phyloP scores from a whole-genome alignment of 2,329 filamentous ascomycete genomes.

The Pseudopyricularia cyperi region DNA sequence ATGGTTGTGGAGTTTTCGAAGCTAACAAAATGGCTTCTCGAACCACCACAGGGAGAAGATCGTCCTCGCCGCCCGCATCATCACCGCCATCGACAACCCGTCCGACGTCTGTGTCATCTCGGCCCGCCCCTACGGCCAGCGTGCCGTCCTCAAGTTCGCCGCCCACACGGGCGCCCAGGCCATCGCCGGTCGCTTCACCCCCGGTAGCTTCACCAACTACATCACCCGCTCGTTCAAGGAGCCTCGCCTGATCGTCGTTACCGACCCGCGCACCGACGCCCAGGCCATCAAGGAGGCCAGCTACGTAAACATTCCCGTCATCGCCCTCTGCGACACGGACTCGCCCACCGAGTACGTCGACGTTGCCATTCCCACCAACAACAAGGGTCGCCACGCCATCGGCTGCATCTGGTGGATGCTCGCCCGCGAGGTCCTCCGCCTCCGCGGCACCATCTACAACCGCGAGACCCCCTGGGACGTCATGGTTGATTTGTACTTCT shows the following conservation, averaged over 20 bases:
- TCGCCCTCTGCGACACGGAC: slow-evolving; percentile 97
- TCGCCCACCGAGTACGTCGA: slow-evolving; percentile 99
- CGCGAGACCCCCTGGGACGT: slow-evolving; percentile 97
- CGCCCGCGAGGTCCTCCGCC: slow-evolving; percentile 97
- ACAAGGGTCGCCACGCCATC: slow-evolving; percentile 99
- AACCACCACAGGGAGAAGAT: slow-evolving; percentile 79
- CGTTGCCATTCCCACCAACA: slow-evolving; percentile 99
- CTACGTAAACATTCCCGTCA: slow-evolving; percentile 99
- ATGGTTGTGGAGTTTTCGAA: neutral
- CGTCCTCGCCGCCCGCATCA: slow-evolving; percentile 95
- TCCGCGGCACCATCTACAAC: slow-evolving; percentile 90
- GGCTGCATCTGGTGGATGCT: slow-evolving; percentile 99
- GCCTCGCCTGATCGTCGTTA: slow-evolving; percentile 98
- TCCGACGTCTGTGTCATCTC: slow-evolving; percentile 99
- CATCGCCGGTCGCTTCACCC: slow-evolving; percentile 99
- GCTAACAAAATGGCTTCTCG: neutral
- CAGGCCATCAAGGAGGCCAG: slow-evolving; percentile 99
- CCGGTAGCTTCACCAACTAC: slow-evolving; percentile 99
- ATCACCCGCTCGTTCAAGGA: slow-evolving; percentile 99
- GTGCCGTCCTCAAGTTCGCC: slow-evolving; percentile 99
- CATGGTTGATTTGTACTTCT: slow-evolving; percentile 99
- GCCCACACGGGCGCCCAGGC: slow-evolving; percentile 94
- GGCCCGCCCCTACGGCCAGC: slow-evolving; percentile 98
- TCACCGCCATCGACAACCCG: slow-evolving; percentile 98
- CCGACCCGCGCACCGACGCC: slow-evolving; percentile 97